Base-by-base conservation (phyloP, 2,329 filamentous ascomycete genomes). In the Penicillium sp. region DNA sequence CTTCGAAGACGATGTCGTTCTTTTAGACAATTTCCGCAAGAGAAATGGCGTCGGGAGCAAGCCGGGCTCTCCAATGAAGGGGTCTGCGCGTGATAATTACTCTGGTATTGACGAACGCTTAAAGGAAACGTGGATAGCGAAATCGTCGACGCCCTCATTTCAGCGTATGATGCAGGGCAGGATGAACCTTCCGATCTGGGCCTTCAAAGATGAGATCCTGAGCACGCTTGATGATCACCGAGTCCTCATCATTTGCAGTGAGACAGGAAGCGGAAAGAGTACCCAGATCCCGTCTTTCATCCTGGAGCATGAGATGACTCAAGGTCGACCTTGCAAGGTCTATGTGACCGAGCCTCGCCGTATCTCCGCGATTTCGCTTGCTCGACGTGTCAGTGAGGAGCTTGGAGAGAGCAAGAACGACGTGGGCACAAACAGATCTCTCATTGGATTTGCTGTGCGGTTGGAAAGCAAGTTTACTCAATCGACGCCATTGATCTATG, bases 261-360 rank as follows among this genome's bases (percentile, higher is more conserved):
- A 99, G 75, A 99, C 94, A 2, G 94, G 94, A 62, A 97, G 87
- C 70, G 94, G 94, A 60, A 99, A 99, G 78, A 97, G 91, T 72
- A 99, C 94, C 0, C 94, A 99, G 67, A 88, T 97, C n/a, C 94
- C 94, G 5, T 87, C 92, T 0, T 97, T 95, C 68, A 84, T 99
- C 50, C 79, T 99, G 7, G 94, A 99, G 71, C 85, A 96, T 65
- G 88, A 97, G 67, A 81, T 99, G 46, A 83, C 85, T 3, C 83
- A 87, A 58, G 93, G 92, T 4, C 87, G 85, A 60, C 78, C 84
- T 5, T 97, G 92, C 75, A 97, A 96, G 67, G 86, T 99, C 10
- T 97, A 93, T 70, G 96, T 94, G 69, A 97, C 94, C 0, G 92
- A 99, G 70, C 94, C 94, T 34, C 86, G 94, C 40, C 86, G 94